A percentile compares a stretch with the other conserved stretches of the same genome.
phyloP scores from a whole-genome alignment of 345 rosid genomes.

The Draba incana region DNA sequence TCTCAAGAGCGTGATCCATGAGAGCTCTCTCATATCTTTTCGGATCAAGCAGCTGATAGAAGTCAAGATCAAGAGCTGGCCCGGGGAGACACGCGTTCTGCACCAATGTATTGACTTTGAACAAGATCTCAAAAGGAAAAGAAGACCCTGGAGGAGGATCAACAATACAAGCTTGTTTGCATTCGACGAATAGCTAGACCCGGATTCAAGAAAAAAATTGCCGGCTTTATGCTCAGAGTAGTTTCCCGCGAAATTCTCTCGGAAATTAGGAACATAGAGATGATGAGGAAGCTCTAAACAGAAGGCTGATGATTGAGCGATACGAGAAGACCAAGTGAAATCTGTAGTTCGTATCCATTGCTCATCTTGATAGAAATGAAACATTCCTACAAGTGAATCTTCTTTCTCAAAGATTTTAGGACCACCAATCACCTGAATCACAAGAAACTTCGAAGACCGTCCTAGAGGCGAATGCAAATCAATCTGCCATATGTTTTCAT shows the following conservation, averaged over 20 bases:
- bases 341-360: conserved; percentile 57
- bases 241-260: conserved; percentile 33
- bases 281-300: conserved; percentile 53
- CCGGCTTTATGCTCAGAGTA: conserved; percentile 37
- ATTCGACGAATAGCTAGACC: conserved; percentile 36
- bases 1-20: conserved; percentile 50
- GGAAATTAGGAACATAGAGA: conserved; percentile 42
- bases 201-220: conserved; percentile 32
- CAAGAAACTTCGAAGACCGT: conserved; percentile 48
- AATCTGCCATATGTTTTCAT: conserved; percentile 83
- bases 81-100: conserved; percentile 56
- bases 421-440: conserved; percentile 78
- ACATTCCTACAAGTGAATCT: neutral
- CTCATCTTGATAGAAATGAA: conserved; percentile 42
- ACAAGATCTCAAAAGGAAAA: conserved; percentile 51
- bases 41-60: conserved; percentile 45
- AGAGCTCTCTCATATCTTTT: conserved; percentile 17
- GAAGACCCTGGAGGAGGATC: conserved; percentile 37
- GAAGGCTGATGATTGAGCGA: conserved; percentile 57
- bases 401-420: conserved; percentile 61
- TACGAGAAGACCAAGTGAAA: conserved; percentile 49
- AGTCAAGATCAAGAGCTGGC: conserved; percentile 44
- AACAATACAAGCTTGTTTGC: conserved; percentile 46
- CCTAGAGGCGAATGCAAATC: conserved; percentile 52
- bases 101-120: conserved; percentile 51